Percentiles rank a stretch among this genome's conserved stretches.
phyloP scores from a whole-genome alignment of 306 rosid genomes.

The Citrullus amarus region DNA sequence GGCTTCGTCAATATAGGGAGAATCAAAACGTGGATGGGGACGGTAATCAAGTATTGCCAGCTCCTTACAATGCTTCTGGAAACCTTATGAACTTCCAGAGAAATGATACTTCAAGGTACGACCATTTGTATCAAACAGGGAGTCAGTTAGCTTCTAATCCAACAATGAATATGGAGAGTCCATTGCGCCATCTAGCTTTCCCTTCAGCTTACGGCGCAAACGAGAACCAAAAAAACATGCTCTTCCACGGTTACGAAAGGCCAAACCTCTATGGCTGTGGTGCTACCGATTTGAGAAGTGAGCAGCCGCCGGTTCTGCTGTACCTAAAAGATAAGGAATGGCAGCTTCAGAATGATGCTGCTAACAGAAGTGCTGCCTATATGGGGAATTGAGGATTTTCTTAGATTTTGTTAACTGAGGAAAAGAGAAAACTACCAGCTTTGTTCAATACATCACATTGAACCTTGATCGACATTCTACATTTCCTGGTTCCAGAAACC shows the following conservation, averaged over 20 bases:
- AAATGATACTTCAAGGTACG: conserved; percentile 26
- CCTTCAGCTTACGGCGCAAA: conserved; percentile 24
- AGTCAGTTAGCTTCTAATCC: conserved; percentile 30
- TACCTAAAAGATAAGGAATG: conserved; percentile 66
- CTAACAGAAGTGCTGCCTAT: conserved; percentile 40
- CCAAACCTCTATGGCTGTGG: conserved; percentile 50
- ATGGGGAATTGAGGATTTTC: conserved; percentile 38
- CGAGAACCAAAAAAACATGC: conserved; percentile 28
- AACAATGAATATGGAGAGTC: conserved; percentile 29
- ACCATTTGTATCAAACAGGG: conserved; percentile 36
- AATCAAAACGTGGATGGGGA: conserved; percentile 27
- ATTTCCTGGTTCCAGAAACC: background rate
- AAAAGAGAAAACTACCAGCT: background rate
- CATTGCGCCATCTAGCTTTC: conserved; percentile 32
- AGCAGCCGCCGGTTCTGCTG: conserved; percentile 61
- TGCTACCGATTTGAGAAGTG: conserved; percentile 43
- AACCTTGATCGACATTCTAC: background rate
- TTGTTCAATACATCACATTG: background rate
- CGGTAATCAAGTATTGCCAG: conserved; percentile 28
- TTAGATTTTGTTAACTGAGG: background rate
- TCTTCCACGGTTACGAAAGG: conserved; percentile 43
- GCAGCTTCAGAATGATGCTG: conserved; percentile 56
- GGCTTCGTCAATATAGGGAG: conserved; percentile 87
- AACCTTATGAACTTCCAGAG: conserved; percentile 11
- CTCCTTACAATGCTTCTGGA: conserved; percentile 23